Evolutionary conservation across 106 monocot genomes (phyloP).

Genomic region (Alisma plantagoaquatica): DNA sequence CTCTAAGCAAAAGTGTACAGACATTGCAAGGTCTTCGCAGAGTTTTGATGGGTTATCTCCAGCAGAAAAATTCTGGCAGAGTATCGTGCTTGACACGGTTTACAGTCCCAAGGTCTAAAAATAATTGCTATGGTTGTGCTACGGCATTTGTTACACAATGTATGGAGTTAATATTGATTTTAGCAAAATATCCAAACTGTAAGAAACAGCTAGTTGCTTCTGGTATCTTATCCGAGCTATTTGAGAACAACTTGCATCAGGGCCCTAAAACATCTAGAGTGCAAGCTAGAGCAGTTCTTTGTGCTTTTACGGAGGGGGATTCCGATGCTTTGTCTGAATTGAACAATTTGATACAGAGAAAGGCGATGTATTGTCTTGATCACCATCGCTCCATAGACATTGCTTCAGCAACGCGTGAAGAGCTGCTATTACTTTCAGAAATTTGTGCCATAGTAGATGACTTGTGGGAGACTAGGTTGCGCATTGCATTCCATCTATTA

Average conservation of each 20-base stretch:
- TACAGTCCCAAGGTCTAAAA: conserved; percentile 52
- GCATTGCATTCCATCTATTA: conserved; percentile 83
- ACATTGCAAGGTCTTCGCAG: conserved; percentile 88
- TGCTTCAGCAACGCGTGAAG: conserved; percentile 83
- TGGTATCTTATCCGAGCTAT: conserved; percentile 85
- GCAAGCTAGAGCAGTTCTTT: conserved; percentile 83
- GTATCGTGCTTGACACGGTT: conserved; percentile 20
- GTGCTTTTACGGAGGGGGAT: conserved; percentile 89
- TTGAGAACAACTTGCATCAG: conserved; percentile 96
- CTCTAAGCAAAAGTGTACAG: conserved; percentile 97
- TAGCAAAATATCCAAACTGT: conserved; percentile 64
- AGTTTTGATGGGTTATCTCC: conserved; percentile 77
- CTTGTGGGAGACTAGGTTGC: conserved; percentile 88
- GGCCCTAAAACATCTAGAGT: conserved; percentile 82
- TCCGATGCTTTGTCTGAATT: conserved; percentile 66
- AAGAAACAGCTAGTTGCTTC: conserved; percentile 80
- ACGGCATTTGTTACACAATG: conserved; percentile 82
- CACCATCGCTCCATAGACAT: conserved; percentile 98
- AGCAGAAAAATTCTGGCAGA: conserved; percentile 67
- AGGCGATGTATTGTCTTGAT: conserved; percentile 94
- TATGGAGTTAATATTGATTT: conserved; percentile 75
- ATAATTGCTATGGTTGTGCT: conserved; percentile 95
- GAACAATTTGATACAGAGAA: conserved; percentile 83
- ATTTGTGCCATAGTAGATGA: conserved; percentile 89
- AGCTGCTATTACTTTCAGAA: conserved; percentile 80